Percentiles rank a stretch among this genome's conserved stretches.
phyloP scores from a whole-genome alignment of 2,329 filamentous ascomycete genomes.

The Fusarium buharicum region DNA sequence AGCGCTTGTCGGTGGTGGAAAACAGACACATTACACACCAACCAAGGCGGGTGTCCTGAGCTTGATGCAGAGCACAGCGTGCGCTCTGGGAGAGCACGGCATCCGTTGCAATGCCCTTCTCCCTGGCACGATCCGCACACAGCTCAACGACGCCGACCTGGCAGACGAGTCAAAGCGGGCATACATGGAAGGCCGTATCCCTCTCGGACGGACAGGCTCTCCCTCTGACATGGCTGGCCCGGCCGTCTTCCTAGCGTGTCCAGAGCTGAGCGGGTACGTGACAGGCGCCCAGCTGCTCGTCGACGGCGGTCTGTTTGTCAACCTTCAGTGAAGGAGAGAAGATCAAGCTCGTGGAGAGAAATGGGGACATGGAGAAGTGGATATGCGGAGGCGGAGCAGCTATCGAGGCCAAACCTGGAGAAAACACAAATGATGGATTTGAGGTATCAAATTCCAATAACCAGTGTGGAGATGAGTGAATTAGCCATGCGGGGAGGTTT shows the following conservation, averaged over 20 bases:
- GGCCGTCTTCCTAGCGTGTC: slow-evolving; percentile 84
- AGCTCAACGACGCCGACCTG: slow-evolving; percentile 85
- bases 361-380: slow-evolving; percentile 24
- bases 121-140: slow-evolving; percentile 84
- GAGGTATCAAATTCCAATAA: slow-evolving; percentile 1
- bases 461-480: slow-evolving; percentile 22
- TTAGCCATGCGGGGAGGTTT: slow-evolving; percentile 1
- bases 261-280: slow-evolving; percentile 81
- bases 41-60: slow-evolving; percentile 86
- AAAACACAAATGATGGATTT: slow-evolving; percentile 1
- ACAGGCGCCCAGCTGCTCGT: slow-evolving; percentile 86
- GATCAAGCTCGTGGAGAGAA: slow-evolving; percentile 34
- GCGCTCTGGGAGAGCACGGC: slow-evolving; percentile 77
- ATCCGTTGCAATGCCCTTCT: slow-evolving; percentile 87
- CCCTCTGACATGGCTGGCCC: slow-evolving; percentile 83
- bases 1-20: slow-evolving; percentile 79
- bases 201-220: slow-evolving; percentile 77
- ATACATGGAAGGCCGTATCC: slow-evolving; percentile 83
- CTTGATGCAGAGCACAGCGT: slow-evolving; percentile 85
- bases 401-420: slow-evolving; percentile 19
- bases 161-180: slow-evolving; percentile 83
- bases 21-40: slow-evolving; percentile 87
- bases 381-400: slow-evolving; percentile 20
- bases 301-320: slow-evolving; percentile 90
- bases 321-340: slow-evolving; percentile 71